A percentile compares a stretch with the other conserved stretches of the same genome.
Conservation (phyloP, 306 rosid species). For the Lupinus albus region DNA sequence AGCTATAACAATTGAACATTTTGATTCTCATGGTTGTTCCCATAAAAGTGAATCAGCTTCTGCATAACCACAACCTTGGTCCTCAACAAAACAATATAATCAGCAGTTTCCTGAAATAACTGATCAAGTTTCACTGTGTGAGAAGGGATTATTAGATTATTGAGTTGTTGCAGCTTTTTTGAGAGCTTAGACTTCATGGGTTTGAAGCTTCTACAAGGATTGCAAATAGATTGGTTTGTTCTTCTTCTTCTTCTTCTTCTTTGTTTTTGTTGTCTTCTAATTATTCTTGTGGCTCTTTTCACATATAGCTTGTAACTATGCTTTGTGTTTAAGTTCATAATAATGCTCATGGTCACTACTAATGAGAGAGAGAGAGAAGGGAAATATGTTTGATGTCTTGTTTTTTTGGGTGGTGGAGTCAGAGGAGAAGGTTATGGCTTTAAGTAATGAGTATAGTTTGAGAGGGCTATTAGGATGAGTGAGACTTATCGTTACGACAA, state of each 20-base stretch:
- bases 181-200: slow-evolving; percentile 55
- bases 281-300: slow-evolving; percentile 46
- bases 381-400: slow-evolving; percentile 19
- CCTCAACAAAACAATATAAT: slow-evolving; percentile 70
- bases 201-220: slow-evolving; percentile 48
- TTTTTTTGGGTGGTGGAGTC: slow-evolving; percentile 12
- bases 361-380: neutral
- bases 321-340: slow-evolving; percentile 40
- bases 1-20: slow-evolving; percentile 45
- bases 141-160: slow-evolving; percentile 70
- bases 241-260: neutral
- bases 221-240: neutral
- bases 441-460: too few species aligned
- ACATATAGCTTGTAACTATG: slow-evolving; percentile 47
- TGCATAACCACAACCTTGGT: slow-evolving; percentile 73
- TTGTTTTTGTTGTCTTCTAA: neutral
- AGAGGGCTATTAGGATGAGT: too few species aligned
- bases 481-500: too few species aligned
- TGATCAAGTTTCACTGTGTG: slow-evolving; percentile 53
- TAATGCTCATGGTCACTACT: slow-evolving; percentile 53
- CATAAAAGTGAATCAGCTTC: slow-evolving; percentile 70
- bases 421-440: slow-evolving; percentile 38
- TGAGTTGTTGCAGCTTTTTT: slow-evolving; percentile 59
- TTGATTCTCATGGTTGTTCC: slow-evolving; percentile 46
- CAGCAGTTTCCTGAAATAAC: slow-evolving; percentile 81